Percentiles rank a stretch among this genome's conserved stretches.
Evolutionary conservation across 2,329 filamentous ascomycete species (phyloP).

Genomic region (Colletotrichum spaethianum): DNA sequence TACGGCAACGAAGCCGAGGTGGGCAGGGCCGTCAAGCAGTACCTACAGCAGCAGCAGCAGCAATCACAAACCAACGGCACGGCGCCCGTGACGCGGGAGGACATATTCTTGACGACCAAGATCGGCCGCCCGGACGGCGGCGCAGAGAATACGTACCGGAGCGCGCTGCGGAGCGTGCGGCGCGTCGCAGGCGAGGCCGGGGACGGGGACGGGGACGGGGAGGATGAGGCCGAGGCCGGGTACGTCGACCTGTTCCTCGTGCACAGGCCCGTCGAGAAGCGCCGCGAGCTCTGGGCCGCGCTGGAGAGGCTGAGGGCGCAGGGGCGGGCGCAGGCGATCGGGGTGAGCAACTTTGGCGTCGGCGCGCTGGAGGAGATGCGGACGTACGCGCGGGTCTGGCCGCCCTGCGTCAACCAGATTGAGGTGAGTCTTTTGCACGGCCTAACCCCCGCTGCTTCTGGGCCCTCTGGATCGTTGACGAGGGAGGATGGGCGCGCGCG

Average conservation of each 20-base stretch:
- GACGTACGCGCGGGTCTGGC: constrained; percentile 74
- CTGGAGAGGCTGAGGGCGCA: constrained; percentile 73
- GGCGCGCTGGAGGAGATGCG: constrained; percentile 79
- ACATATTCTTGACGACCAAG: constrained; percentile 81
- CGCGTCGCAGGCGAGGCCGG: constrained; percentile 62
- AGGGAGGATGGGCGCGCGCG: too few relatives aligned
- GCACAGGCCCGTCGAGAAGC: constrained; percentile 71
- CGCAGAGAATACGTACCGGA: constrained; percentile 71
- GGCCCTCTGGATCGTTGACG: too few relatives aligned
- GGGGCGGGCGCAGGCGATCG: constrained; percentile 75
- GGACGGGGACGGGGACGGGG: constrained; percentile 56
- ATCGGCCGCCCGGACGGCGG: constrained; percentile 69
- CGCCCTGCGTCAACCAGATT: constrained; percentile 81
- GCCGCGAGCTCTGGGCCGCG: constrained; percentile 76
- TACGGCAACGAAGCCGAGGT: constrained; percentile 80
- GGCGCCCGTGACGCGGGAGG: constrained; percentile 56
- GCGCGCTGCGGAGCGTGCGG: constrained; percentile 72
- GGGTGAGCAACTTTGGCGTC: constrained; percentile 80
- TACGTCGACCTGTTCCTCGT: constrained; percentile 82
- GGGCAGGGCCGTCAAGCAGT: constrained; percentile 72
- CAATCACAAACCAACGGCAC: constrained; percentile 50
- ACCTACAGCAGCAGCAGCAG: constrained; percentile 46
- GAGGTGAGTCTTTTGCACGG: constrained; percentile 67
- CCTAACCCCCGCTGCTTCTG: too few relatives aligned
- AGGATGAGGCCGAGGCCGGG: constrained; percentile 54